phyloP scores from a whole-genome alignment of 305 asterid genomes.

The Solanum hybrid region DNA sequence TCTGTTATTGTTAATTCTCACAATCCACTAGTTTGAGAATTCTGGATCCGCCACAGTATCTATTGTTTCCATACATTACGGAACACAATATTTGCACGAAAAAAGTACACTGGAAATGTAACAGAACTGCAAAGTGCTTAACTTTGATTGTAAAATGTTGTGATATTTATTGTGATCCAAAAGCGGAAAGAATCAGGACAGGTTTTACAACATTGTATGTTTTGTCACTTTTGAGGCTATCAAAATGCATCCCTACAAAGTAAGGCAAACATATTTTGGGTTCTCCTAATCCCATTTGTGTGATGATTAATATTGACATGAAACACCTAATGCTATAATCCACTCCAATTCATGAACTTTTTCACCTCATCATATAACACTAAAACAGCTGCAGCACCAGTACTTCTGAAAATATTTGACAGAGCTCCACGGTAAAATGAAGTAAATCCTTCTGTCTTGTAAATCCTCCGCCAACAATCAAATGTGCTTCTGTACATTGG shows the following conservation, averaged over 20 bases:
- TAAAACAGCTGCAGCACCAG: slow-evolving; percentile 89
- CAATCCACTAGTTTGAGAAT: background rate
- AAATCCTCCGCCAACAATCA: slow-evolving; percentile 80
- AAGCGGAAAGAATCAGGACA: background rate
- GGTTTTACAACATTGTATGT: background rate
- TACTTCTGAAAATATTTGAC: slow-evolving; percentile 85
- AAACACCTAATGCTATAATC: slow-evolving; percentile 30
- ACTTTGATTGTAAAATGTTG: background rate
- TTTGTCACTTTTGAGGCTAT: background rate
- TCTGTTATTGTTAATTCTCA: background rate
- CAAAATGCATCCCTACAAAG: background rate
- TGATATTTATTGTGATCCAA: background rate
- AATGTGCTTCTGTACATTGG: slow-evolving; percentile 61
- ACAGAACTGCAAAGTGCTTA: background rate
- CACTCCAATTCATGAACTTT: slow-evolving; percentile 83
- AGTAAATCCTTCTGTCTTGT: slow-evolving; percentile 53
- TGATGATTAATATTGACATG: background rate
- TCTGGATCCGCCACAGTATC: background rate
- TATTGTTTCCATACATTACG: background rate
- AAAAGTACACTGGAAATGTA: background rate
- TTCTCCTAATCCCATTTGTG: background rate
- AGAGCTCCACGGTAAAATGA: slow-evolving; percentile 93
- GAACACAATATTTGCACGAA: background rate
- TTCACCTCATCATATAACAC: slow-evolving; percentile 90
- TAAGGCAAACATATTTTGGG: background rate